Evolutionary conservation across 2,329 filamentous ascomycete genomes (phyloP), one percentile per base, ranked within the genome.

Genomic region (Botryotinia narcissicola): DNA sequence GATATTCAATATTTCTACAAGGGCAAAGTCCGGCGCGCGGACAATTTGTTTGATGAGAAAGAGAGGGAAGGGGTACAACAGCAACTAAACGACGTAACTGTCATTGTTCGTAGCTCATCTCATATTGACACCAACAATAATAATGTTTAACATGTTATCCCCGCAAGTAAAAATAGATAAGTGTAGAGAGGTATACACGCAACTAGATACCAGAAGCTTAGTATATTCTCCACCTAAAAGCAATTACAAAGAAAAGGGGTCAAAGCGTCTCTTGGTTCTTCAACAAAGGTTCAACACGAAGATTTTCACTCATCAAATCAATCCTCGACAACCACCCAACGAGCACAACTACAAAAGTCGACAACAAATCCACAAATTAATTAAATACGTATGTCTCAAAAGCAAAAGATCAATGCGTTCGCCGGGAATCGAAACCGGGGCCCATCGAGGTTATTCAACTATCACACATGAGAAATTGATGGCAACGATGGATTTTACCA

Each of bases 401-500:
- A 8, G n/a, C 51, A 57, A 32, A 57, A 54, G 7, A 3, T 0
- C 2, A 18, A 18, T 57, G n/a, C 51, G 14, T 29, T 57, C 51
- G n/a, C 51, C 51, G 51, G 51, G 51, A 57, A 57, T 57, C 51
- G 51, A 57, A 57, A n/a, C 51, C 51, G 51, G 51, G 51, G 51
- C 51, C 51, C 51, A 57, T 57, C 51, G 51, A 57, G 0, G n/a
- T 57, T 57, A 6, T 2, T 57, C 10, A n/a, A 18, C 1, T 57
- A 6, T n/a, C 1, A 1, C 37, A 3, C 9, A 12, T 2, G 2
- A n/a, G 51, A 54, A 3, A 29, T 4, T 22, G 25, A 64, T 75
- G 74, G 74, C 74, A 75, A 75, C 59, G 67, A 73, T 69, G 57
- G 68, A 75, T 75, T 75, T 73, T 75, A 73, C 74, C 66, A 73